Evolutionary conservation across 2,329 filamentous ascomycete genomes (phyloP).

Genomic region (Colletotrichum karsti): DNA sequence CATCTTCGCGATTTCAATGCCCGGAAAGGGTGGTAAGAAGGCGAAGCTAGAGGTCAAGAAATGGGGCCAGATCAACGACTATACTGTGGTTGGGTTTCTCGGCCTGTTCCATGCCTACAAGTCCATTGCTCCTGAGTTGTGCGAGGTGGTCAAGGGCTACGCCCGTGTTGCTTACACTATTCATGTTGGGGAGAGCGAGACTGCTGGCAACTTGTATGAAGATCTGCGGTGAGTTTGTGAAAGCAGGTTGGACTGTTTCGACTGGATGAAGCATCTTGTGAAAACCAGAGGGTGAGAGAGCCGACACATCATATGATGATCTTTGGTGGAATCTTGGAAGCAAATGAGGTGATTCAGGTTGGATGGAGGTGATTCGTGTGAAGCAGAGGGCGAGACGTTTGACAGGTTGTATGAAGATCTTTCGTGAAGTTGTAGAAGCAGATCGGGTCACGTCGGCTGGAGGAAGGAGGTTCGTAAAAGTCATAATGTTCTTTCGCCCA

Average conservation of each 20-base stretch:
- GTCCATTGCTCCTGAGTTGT: slow-evolving; percentile 33
- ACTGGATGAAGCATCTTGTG: no score
- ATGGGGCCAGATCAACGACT: slow-evolving; percentile 33
- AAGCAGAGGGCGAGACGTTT: no score
- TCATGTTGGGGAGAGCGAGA: slow-evolving; percentile 33
- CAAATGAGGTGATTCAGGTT: no score
- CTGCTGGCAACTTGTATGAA: neutral
- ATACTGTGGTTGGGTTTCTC: slow-evolving; percentile 24
- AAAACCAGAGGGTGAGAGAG: no score
- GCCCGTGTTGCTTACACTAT: slow-evolving; percentile 35
- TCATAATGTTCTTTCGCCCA: no score
- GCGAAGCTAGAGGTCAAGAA: slow-evolving; percentile 29
- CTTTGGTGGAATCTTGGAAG: no score
- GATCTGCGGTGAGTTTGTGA: neutral
- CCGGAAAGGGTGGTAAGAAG: neutral
- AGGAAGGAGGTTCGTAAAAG: no score
- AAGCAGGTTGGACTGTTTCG: no score
- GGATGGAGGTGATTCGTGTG: no score
- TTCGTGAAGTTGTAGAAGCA: neutral
- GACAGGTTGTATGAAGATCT: neutral
- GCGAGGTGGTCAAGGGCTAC: slow-evolving; percentile 29
- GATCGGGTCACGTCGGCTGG: no score
- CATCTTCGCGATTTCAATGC: slow-evolving; percentile 27
- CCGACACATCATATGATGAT: no score
- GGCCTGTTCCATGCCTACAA: slow-evolving; percentile 29